phyloP scores from a whole-genome alignment of 805 yeast genomes.

The Metschnikowia rubicola region DNA sequence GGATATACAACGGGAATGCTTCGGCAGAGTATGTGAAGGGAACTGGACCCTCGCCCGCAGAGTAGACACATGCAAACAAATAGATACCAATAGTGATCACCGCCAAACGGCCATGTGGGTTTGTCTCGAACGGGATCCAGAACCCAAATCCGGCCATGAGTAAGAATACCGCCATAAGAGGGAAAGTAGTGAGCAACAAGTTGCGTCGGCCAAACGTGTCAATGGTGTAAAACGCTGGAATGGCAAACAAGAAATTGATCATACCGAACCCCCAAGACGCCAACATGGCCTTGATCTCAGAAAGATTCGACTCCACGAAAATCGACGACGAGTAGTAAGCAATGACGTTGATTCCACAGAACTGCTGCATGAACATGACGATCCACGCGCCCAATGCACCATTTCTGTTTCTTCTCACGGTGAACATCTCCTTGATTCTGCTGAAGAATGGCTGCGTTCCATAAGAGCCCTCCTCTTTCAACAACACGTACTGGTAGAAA shows the following conservation, averaged over 20 bases:
- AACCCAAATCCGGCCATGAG: conserved; percentile 68
- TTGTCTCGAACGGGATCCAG: conserved; percentile 51
- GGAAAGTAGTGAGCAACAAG: conserved; percentile 56
- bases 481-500: conserved; percentile 53
- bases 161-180: conserved; percentile 58
- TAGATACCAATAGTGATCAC: conserved; percentile 72
- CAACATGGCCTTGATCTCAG: conserved; percentile 57
- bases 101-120: conserved; percentile 55
- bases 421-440: conserved; percentile 56
- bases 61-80: conserved; percentile 67
- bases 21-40: conserved; percentile 89
- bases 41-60: conserved; percentile 86
- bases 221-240: conserved; percentile 79
- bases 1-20: conserved; percentile 71
- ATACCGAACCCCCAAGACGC: conserved; percentile 89
- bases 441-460: conserved; percentile 41
- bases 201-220: conserved; percentile 74
- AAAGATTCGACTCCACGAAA: conserved; percentile 64
- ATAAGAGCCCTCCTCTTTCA: conserved; percentile 59
- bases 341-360: conserved; percentile 86
- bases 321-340: conserved; percentile 82
- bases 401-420: conserved; percentile 77
- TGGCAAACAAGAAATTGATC: conserved; percentile 73
- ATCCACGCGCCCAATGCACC: conserved; percentile 78
- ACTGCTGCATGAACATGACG: conserved; percentile 87